Percentiles rank a stretch among this genome's conserved stretches.
Conservation (phyloP, 148 eudicot species). For the Chenopodium quinoa region DNA sequence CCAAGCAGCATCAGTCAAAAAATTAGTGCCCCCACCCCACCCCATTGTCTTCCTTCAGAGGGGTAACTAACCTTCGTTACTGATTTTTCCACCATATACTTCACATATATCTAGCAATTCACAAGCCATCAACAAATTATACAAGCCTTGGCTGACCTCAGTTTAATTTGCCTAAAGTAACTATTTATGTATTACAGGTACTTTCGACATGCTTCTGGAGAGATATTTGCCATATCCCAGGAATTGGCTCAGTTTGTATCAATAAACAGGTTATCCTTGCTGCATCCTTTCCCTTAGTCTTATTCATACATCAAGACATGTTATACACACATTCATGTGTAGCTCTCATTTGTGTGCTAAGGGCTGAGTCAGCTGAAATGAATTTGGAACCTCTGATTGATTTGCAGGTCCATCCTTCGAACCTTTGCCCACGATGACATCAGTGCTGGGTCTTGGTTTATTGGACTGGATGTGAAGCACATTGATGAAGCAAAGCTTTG, state of each 20-base stretch:
- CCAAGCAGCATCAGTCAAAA: background rate
- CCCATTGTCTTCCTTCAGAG: background rate
- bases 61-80: background rate
- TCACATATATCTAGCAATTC: background rate
- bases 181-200: slow-evolving; percentile 46
- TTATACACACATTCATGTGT: background rate
- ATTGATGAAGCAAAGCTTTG: slow-evolving; percentile 79
- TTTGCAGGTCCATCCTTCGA: slow-evolving; percentile 62
- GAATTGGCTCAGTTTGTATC: slow-evolving; percentile 80
- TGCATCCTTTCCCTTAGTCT: background rate
- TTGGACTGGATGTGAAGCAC: slow-evolving; percentile 82
- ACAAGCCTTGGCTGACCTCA: background rate
- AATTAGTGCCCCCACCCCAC: background rate
- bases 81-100: background rate
- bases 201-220: slow-evolving; percentile 87
- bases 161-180: slow-evolving; percentile 9
- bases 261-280: slow-evolving; percentile 58
- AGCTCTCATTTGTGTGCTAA: background rate
- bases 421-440: slow-evolving; percentile 88
- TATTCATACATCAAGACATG: background rate
- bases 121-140: background rate
- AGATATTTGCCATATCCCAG: slow-evolving; percentile 75
- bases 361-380: slow-evolving; percentile 6
- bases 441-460: slow-evolving; percentile 89
- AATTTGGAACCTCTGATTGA: slow-evolving; percentile 7